Evolutionary conservation across 106 monocot genomes (phyloP).

Genomic region (Acorus calamus): DNA sequence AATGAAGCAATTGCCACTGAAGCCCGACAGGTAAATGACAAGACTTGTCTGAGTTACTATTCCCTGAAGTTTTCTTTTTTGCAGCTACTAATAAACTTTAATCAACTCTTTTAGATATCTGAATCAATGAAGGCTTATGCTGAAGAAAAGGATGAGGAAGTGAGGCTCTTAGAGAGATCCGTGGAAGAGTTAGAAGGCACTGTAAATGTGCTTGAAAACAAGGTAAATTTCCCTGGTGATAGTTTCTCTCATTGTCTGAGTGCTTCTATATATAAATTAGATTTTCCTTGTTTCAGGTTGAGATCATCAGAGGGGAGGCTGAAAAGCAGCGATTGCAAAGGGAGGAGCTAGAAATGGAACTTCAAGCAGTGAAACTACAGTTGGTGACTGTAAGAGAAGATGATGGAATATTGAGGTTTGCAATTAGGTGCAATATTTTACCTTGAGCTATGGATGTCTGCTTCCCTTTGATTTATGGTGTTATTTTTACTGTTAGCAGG

Average conservation of each 20-base stretch:
- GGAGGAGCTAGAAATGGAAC: constrained; percentile 65
- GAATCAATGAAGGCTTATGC: constrained; percentile 51
- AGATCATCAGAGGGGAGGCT: constrained; percentile 69
- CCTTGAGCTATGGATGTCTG: too few relatives aligned
- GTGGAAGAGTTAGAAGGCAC: constrained; percentile 88
- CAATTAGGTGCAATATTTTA: neutral
- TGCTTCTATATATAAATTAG: neutral
- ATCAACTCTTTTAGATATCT: constrained; percentile 37
- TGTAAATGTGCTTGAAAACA: constrained; percentile 71
- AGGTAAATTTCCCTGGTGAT: constrained; percentile 23
- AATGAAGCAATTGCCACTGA: constrained; percentile 80
- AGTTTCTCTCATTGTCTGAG: too few relatives aligned
- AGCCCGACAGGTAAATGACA: constrained; percentile 45
- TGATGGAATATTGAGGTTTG: constrained; percentile 27
- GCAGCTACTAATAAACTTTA: too few relatives aligned
- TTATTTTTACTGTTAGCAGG: constrained; percentile 15
- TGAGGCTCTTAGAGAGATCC: constrained; percentile 78
- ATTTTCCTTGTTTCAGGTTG: constrained; percentile 34
- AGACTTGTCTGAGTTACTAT: constrained; percentile 1
- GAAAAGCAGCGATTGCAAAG: constrained; percentile 68
- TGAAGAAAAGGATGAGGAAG: constrained; percentile 82
- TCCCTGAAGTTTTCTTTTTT: neutral
- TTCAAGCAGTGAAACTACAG: constrained; percentile 47
- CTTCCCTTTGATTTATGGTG: neutral
- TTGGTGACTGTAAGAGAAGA: constrained; percentile 22